Evolutionary conservation across 495 filamentous ascomycete species (phyloP).

Genomic region (Aspergillus wentii): DNA sequence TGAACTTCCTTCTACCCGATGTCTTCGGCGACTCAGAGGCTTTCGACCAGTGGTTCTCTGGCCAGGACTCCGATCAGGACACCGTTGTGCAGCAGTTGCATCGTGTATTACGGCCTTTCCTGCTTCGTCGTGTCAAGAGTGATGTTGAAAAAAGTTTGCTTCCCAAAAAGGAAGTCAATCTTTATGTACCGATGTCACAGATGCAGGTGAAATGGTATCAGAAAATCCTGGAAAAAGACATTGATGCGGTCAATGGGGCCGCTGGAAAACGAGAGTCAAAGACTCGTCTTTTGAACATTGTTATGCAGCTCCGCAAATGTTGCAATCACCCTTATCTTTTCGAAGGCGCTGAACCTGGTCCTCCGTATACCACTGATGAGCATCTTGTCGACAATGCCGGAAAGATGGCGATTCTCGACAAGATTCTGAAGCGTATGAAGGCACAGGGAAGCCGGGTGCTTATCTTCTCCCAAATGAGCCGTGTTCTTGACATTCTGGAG

Average conservation of each 20-base stretch:
- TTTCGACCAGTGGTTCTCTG: conserved; percentile 98
- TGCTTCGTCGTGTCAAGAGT: conserved; percentile 93
- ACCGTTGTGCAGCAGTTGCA: conserved; percentile 97
- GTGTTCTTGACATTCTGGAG: conserved; percentile 93
- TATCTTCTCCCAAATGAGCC: conserved; percentile 99
- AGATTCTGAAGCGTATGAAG: conserved; percentile 78
- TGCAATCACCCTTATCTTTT: conserved; percentile 99
- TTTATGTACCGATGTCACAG: conserved; percentile 97
- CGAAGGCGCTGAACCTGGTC: conserved; percentile 94
- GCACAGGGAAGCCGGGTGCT: conserved; percentile 84
- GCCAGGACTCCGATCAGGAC: conserved; percentile 84
- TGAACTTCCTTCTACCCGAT: conserved; percentile 96
- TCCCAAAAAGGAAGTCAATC: conserved; percentile 95
- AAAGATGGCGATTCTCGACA: conserved; percentile 98
- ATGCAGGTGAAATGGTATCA: conserved; percentile 99
- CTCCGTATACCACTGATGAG: conserved; percentile 96
- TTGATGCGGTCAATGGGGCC: conserved; percentile 97
- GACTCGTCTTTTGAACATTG: conserved; percentile 96
- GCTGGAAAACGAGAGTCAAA: conserved; percentile 97
- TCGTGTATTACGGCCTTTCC: conserved; percentile 85
- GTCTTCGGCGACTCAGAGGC: conserved; percentile 96
- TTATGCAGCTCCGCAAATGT: conserved; percentile 99
- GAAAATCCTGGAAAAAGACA: conserved; percentile 98
- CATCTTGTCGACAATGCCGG: conserved; percentile 90
- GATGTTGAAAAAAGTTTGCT: conserved; percentile 98